Evolutionary conservation across 257 asterid genomes (phyloP).

Genomic region (Pogostemon cablin): DNA sequence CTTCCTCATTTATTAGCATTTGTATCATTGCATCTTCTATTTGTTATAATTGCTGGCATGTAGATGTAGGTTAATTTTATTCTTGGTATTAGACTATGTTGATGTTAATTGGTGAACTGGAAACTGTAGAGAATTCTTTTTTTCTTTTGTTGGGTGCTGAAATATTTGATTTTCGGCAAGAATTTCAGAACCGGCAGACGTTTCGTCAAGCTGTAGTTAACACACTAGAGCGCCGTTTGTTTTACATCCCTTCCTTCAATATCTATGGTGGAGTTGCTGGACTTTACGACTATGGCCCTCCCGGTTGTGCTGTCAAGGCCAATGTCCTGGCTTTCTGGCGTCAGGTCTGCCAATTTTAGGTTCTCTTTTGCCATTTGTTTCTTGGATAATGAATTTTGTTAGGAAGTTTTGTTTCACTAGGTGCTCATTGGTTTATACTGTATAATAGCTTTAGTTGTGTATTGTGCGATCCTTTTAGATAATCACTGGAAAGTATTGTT

Average conservation of each 20-base stretch:
- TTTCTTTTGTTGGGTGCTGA: not conserved
- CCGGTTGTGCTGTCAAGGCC: constrained; percentile 79
- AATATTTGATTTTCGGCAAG: constrained; percentile 31
- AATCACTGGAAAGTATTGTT: not conserved
- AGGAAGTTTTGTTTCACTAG: constrained; percentile 1
- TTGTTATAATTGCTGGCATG: not conserved
- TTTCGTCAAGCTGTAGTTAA: constrained; percentile 70
- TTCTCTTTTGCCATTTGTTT: not conserved
- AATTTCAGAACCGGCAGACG: constrained; percentile 49
- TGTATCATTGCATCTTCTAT: constrained; percentile 21
- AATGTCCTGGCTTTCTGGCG: constrained; percentile 88
- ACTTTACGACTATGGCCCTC: constrained; percentile 83
- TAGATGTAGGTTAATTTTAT: not conserved
- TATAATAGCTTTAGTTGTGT: not conserved
- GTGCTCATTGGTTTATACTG: not conserved
- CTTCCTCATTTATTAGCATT: not conserved
- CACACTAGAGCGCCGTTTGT: constrained; percentile 74
- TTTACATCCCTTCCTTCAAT: constrained; percentile 75
- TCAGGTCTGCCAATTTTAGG: constrained; percentile 49
- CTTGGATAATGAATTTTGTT: not conserved
- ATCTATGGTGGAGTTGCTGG: constrained; percentile 86
- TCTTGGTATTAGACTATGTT: not conserved
- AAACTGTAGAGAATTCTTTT: not conserved
- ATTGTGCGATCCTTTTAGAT: not conserved
- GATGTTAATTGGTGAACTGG: constrained; percentile 22